Percentiles rank a stretch among this genome's conserved stretches.
Evolutionary conservation across 768 basidiomycete genomes (phyloP).

Genomic region (Boletus reticulatus): DNA sequence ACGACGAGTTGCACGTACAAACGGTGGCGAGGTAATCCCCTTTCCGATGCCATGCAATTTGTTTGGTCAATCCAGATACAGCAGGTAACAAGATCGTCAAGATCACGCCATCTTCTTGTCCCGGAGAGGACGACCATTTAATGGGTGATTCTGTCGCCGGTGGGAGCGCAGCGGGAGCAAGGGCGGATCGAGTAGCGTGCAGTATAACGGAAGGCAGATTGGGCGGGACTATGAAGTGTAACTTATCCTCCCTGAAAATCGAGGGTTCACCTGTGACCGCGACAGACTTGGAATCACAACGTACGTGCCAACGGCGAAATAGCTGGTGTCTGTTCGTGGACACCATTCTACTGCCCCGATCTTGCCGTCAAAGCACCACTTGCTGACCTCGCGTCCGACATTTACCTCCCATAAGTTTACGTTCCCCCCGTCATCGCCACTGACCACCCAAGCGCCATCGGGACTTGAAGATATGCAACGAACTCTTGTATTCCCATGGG

Average conservation of each 20-base stretch:
- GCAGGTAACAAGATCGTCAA: constrained; percentile 61
- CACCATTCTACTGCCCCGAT: constrained; percentile 93
- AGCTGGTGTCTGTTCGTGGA: constrained; percentile 77
- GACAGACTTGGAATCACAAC: constrained; percentile 32
- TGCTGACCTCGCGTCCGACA: constrained; percentile 83
- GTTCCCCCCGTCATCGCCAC: constrained; percentile 85
- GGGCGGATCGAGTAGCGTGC: constrained; percentile 56
- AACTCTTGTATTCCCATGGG: constrained; percentile 65
- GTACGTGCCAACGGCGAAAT: constrained; percentile 78
- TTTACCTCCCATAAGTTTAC: constrained; percentile 91
- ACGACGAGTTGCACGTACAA: constrained; percentile 55
- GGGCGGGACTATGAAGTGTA: constrained; percentile 81
- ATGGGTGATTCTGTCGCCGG: constrained; percentile 59
- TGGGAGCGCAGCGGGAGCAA: constrained; percentile 64
- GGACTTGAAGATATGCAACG: constrained; percentile 80
- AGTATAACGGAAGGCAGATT: constrained; percentile 61
- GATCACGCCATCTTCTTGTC: constrained; percentile 52
- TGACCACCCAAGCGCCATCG: constrained; percentile 87
- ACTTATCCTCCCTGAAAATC: constrained; percentile 65
- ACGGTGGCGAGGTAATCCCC: constrained; percentile 97
- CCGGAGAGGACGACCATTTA: constrained; percentile 61
- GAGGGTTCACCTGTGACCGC: constrained; percentile 6
- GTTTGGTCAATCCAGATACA: constrained; percentile 69
- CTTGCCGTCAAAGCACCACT: constrained; percentile 79
- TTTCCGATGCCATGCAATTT: constrained; percentile 88